These are phyloP conservation scores for Coprinellus micaceus DNA, from an alignment of 768 basidiomycete genomes.

Conservation along the genomic window DNA sequence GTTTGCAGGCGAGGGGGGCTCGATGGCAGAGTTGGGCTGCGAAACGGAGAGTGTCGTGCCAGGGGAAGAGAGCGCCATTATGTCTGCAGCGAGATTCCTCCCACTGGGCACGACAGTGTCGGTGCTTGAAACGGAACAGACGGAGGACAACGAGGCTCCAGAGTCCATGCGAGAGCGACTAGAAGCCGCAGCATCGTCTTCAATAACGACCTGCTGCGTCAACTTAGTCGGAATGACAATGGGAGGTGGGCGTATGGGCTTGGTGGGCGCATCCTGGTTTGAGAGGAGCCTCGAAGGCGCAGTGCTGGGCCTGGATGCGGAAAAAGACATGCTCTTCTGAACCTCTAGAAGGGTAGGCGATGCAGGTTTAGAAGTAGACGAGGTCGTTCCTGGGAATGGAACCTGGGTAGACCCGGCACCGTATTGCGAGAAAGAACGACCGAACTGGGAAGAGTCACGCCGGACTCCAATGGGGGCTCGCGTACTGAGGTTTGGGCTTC, in stretches of 20 bases:
- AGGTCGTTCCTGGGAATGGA: background rate
- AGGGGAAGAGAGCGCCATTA: background rate
- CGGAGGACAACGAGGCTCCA: background rate
- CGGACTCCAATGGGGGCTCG: background rate
- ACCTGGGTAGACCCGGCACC: background rate
- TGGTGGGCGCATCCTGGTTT: too few species aligned
- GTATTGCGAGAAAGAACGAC: constrained; percentile 8
- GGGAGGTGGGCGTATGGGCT: too few species aligned
- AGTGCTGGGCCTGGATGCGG: too few species aligned
- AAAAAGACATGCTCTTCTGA: too few species aligned
- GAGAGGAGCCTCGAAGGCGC: too few species aligned
- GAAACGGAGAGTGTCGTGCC: background rate
- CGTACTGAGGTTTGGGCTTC: background rate
- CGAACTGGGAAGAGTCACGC: background rate
- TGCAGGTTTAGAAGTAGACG: background rate
- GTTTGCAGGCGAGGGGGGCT: background rate
- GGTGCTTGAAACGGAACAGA: constrained; percentile 1
- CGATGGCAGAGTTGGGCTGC: background rate
- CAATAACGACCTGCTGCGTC: background rate
- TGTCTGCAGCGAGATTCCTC: background rate
- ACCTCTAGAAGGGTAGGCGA: too few species aligned
- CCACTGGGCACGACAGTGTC: constrained; percentile 7
- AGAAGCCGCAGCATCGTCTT: background rate
- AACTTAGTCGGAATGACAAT: background rate
- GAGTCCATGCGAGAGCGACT: background rate